These are phyloP conservation scores for Rosa chinensis DNA, from an alignment of 306 rosid genomes.

Conservation along the genomic window DNA sequence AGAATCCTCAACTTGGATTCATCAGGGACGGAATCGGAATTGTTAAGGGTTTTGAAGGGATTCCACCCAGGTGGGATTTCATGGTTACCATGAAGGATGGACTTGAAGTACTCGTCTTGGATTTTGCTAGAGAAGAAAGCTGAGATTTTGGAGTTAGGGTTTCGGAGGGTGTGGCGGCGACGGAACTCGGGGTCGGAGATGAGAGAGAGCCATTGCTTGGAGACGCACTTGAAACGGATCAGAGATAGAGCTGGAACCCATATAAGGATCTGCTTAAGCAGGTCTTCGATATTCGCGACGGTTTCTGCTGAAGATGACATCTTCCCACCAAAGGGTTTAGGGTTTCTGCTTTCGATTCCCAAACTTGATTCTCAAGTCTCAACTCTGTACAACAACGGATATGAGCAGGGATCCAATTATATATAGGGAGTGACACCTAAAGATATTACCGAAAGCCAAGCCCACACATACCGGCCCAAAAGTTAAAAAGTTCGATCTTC, in stretches of 20 bases:
- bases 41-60: not conserved
- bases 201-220: slow-evolving; percentile 30
- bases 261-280: slow-evolving; percentile 22
- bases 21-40: not conserved
- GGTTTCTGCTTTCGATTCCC: not conserved
- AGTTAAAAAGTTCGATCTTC: too few species aligned
- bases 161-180: not conserved
- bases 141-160: not conserved
- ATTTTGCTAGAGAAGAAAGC: not conserved
- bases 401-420: too few species aligned
- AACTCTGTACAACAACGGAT: too few species aligned
- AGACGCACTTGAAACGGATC: slow-evolving; percentile 23
- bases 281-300: not conserved
- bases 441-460: too few species aligned
- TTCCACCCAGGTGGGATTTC: not conserved
- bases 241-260: slow-evolving; percentile 17
- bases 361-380: too few species aligned
- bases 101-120: not conserved
- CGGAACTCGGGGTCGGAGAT: slow-evolving; percentile 19
- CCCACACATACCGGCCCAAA: too few species aligned
- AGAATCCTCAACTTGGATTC: not conserved
- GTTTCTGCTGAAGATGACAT: not conserved
- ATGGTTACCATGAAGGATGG: not conserved
- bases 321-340: not conserved
- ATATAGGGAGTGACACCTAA: too few species aligned